phyloP scores from a whole-genome alignment of 257 asterid species.

The Verbena officinalis region DNA sequence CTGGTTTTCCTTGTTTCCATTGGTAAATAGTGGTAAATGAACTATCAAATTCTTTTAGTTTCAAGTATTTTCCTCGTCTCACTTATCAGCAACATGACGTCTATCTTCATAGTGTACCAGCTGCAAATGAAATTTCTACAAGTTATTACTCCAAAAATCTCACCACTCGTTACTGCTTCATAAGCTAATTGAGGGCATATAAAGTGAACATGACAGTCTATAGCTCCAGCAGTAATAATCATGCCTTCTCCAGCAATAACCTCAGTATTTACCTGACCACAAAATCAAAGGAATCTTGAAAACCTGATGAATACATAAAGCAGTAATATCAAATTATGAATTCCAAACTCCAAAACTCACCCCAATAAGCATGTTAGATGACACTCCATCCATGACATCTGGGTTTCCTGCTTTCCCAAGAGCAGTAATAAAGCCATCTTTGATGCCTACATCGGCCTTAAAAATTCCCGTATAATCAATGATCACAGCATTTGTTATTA shows the following conservation, averaged over 20 bases:
- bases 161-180: conserved; percentile 97
- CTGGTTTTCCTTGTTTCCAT: not conserved
- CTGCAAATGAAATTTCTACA: conserved; percentile 6
- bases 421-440: conserved; percentile 65
- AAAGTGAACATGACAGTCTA: conserved; percentile 97
- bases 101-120: not conserved
- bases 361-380: conserved; percentile 61
- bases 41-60: not conserved
- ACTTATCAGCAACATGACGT: not conserved
- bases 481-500: conserved; percentile 87
- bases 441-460: conserved; percentile 93
- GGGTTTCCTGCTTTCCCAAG: conserved; percentile 96
- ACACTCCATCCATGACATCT: conserved; percentile 68
- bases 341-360: conserved; percentile 55
- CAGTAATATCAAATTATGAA: conserved; percentile 12
- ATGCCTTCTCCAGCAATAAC: conserved; percentile 96
- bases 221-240: conserved; percentile 94
- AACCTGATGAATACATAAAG: conserved; percentile 13
- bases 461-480: conserved; percentile 88
- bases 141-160: conserved; percentile 33
- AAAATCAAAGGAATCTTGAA: conserved; percentile 21
- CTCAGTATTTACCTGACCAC: conserved; percentile 79
- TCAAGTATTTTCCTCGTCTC: not conserved
- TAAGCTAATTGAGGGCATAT: conserved; percentile 93
- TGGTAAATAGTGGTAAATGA: not conserved